Percentiles rank a stretch among this genome's conserved stretches.
Evolutionary conservation across 1,139 yeast genomes (phyloP).

Genomic region (Zygosaccharomyces pseudobailii): DNA sequence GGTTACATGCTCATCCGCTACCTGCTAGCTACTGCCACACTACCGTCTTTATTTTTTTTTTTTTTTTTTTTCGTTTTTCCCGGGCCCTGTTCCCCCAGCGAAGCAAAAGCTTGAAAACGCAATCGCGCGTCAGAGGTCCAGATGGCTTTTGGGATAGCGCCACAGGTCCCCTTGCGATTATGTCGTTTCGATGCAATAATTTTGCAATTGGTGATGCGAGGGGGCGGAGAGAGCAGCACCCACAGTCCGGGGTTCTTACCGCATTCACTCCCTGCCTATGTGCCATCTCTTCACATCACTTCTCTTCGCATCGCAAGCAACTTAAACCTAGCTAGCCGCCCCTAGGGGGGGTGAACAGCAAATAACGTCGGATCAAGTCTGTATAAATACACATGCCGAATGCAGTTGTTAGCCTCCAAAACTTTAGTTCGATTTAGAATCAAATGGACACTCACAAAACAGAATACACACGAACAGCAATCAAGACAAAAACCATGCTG

Average conservation of each 20-base stretch:
- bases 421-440: background rate
- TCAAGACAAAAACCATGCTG: background rate
- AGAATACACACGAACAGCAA: background rate
- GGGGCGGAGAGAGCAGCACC: background rate
- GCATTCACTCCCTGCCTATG: too few relatives aligned
- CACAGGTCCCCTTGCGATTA: background rate
- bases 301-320: background rate
- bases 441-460: background rate
- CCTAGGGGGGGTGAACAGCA: conserved; percentile 4
- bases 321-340: background rate
- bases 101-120: background rate
- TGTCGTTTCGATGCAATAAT: background rate
- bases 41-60: background rate
- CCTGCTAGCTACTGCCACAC: background rate
- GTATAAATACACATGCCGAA: background rate
- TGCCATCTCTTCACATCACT: background rate
- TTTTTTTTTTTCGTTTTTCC: background rate
- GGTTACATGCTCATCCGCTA: background rate
- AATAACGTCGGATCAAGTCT: background rate
- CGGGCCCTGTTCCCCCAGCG: background rate
- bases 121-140: background rate
- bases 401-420: background rate
- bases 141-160: background rate
- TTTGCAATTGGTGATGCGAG: background rate
- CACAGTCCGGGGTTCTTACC: background rate